Evolutionary conservation across 2,329 filamentous ascomycete genomes (phyloP), one percentile per base, ranked within the genome.

Genomic region (Xylariales sp.): DNA sequence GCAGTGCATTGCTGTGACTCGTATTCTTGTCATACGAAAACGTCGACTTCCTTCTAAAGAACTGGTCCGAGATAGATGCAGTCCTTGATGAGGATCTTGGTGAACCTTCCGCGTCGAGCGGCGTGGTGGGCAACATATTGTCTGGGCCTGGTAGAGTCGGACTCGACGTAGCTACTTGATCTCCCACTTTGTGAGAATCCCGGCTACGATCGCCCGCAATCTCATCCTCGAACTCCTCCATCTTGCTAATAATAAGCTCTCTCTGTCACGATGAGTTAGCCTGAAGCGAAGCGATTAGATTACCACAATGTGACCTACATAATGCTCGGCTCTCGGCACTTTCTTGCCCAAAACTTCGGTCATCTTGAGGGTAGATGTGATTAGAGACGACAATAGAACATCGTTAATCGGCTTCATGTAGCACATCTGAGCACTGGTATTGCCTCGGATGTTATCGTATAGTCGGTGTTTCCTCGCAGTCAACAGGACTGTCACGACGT

Each of bases 281-380:
- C n/a, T n/a, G n/a, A n/a, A n/a, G n/a, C n/a, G n/a, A n/a, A n/a
- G n/a, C n/a, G n/a, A n/a, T n/a, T n/a, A n/a, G n/a, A n/a, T n/a
- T n/a, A n/a, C n/a, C n/a, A n/a, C n/a, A n/a, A n/a, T n/a, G n/a
- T 19, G 21, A 29, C 44, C 32, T 22, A 46, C 44, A 28, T 46
- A 46, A 16, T 31, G 22, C 14, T 46, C 40, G 4, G 43, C 36
- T 18, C 44, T 38, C 11, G 44, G 44, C 10, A 43, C 11, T 14
- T 19, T 36, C 11, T 15, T 29, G 18, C 31, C 40, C 15, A 46
- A 16, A 20, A 35, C 32, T 10, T 42, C 40, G 3, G 43, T 15
- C 8, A 46, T 19, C 15, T 27, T 31, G 12, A 46, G 27, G 16
- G 41, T 29, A 10, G 19, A 35, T 9, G 44, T 28, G 4, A 43